Conservation (phyloP, 345 rosid species). For the Sisymbrium irio region DNA sequence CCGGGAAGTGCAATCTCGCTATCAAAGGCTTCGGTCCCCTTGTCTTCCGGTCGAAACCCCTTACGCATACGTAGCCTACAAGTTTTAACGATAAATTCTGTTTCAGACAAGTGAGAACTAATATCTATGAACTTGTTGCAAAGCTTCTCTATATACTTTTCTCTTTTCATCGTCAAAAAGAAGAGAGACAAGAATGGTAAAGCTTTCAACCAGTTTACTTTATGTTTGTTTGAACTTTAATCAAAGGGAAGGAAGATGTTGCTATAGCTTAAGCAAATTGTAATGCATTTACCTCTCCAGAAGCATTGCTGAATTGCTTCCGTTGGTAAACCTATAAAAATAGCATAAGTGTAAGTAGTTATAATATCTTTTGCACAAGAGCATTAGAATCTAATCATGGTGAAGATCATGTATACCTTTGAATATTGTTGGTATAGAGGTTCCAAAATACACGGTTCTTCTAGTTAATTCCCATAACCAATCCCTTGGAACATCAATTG, state of each 20-base stretch:
- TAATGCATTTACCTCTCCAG: conserved; percentile 70
- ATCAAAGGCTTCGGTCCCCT: conserved; percentile 76
- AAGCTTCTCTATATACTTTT: background rate
- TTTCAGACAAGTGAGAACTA: background rate
- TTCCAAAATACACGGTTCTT: conserved; percentile 85
- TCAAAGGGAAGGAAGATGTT: background rate
- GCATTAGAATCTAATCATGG: conserved; percentile 1
- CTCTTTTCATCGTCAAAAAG: too few relatives aligned
- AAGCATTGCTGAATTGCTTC: conserved; percentile 86
- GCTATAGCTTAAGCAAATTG: background rate
- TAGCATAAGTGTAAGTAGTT: background rate
- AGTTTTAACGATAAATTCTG: background rate
- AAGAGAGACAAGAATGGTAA: too few relatives aligned
- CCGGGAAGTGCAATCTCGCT: conserved; percentile 84
- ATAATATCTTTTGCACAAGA: background rate
- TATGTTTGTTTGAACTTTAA: too few relatives aligned
- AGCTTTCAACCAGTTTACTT: too few relatives aligned
- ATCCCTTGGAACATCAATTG: conserved; percentile 71
- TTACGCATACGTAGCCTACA: conserved; percentile 89
- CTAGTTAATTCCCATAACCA: conserved; percentile 83
- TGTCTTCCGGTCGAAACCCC: conserved; percentile 73
- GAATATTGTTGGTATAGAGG: conserved; percentile 86
- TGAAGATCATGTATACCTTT: conserved; percentile 49
- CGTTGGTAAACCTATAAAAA: conserved; percentile 63
- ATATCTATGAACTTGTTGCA: background rate